phyloP scores from a whole-genome alignment of 768 basidiomycete species.

The Panus rudis region DNA sequence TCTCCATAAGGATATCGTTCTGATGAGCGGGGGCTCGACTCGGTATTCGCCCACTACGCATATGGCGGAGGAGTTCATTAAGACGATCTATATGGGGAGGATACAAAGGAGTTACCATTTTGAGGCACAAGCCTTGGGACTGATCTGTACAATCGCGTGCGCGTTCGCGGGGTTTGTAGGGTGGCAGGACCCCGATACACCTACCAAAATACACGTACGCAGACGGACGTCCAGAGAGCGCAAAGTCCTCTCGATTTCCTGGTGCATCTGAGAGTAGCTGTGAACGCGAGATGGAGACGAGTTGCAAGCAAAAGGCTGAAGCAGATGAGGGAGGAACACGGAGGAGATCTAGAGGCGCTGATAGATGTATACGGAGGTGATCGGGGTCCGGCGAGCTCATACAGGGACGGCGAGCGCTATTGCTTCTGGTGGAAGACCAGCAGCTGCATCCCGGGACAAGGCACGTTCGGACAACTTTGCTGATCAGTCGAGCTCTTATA shows the following conservation, averaged over 20 bases:
- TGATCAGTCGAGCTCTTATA: constrained; percentile 2
- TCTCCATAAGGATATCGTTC: too few relatives aligned
- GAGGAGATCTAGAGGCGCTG: too few relatives aligned
- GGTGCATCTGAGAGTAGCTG: background rate
- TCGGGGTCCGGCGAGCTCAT: constrained; percentile 5
- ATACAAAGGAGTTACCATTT: constrained; percentile 5
- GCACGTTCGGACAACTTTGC: constrained; percentile 3
- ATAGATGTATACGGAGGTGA: constrained; percentile 4
- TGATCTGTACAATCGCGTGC: background rate
- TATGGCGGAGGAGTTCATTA: background rate
- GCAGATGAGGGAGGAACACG: too few relatives aligned
- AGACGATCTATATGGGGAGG: background rate
- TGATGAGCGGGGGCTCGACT: background rate
- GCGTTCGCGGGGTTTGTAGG: background rate
- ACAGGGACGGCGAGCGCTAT: background rate
- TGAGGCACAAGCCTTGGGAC: background rate
- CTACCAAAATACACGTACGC: too few relatives aligned
- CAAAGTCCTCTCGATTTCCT: background rate
- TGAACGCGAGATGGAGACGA: background rate
- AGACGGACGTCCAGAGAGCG: background rate
- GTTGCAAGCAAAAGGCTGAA: background rate
- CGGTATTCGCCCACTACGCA: background rate
- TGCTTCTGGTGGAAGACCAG: constrained; percentile 10
- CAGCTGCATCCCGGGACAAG: constrained; percentile 3
- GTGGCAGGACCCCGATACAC: background rate